These are phyloP conservation scores for Nasturtium officinale DNA, from an alignment of 345 rosid species.

Conservation along the genomic window DNA sequence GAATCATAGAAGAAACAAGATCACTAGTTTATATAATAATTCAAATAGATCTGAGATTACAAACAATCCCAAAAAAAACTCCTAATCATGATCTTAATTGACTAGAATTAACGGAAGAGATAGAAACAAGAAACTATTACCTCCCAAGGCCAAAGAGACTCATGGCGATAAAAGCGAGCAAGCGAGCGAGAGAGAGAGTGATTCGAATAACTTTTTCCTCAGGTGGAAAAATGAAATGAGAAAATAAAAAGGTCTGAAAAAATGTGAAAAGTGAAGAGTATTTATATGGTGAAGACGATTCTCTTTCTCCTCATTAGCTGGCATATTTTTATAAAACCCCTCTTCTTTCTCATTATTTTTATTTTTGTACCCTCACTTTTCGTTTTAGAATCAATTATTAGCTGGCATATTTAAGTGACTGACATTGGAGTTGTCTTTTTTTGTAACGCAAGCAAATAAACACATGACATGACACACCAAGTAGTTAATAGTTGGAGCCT, in stretches of 20 bases:
- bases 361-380: not conserved
- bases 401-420: slow-evolving; percentile 12
- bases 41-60: slow-evolving; percentile 38
- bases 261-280: slow-evolving; percentile 24
- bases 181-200: slow-evolving; percentile 14
- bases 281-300: slow-evolving; percentile 27
- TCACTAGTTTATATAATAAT: not conserved
- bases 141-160: slow-evolving; percentile 42
- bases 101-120: not conserved
- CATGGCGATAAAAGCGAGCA: slow-evolving; percentile 21
- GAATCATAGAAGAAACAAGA: slow-evolving; percentile 25
- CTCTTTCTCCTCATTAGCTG: slow-evolving; percentile 35
- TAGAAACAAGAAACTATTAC: slow-evolving; percentile 10
- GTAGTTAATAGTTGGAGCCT: slow-evolving; percentile 50
- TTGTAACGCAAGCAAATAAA: not conserved
- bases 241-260: slow-evolving; percentile 18
- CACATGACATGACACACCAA: not conserved
- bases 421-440: slow-evolving; percentile 3
- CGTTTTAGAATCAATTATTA: not conserved
- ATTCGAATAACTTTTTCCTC: slow-evolving; percentile 10
- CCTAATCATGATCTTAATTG: not conserved
- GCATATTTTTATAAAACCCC: slow-evolving; percentile 23
- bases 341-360: not conserved
- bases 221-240: slow-evolving; percentile 33
- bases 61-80: slow-evolving; percentile 4